Percentiles rank a stretch among this genome's conserved stretches.
Conservation (phyloP, 164 flowering plant species). For the Paratinospora sagittata region DNA sequence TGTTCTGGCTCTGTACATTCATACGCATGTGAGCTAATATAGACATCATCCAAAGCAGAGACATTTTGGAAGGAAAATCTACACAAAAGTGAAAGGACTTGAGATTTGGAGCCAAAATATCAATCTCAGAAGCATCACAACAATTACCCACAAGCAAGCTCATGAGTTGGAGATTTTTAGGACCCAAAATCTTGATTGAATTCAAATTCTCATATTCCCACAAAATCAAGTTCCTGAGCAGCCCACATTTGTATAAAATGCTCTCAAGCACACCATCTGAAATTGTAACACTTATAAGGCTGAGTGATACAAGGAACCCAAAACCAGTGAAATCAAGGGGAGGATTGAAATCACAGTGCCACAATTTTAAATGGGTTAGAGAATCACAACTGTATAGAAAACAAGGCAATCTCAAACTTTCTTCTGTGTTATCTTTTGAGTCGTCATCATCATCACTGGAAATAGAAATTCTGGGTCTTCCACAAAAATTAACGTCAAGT, state of each 20-base stretch:
- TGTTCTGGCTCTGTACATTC: background rate
- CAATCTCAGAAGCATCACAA: background rate
- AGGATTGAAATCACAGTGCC: background rate
- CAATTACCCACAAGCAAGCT: background rate
- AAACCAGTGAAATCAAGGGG: background rate
- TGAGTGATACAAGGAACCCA: background rate
- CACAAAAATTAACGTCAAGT: slow-evolving; percentile 5
- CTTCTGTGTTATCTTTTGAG: no score
- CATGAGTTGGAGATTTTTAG: background rate
- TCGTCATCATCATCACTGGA: no score
- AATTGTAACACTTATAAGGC: background rate
- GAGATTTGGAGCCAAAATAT: slow-evolving; percentile 3
- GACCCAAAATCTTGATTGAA: background rate
- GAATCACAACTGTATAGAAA: background rate
- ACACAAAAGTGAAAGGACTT: slow-evolving; percentile 1
- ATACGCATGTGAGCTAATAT: background rate
- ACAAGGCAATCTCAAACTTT: background rate
- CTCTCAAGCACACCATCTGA: background rate
- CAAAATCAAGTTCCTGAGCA: background rate
- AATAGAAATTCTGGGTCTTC: no score
- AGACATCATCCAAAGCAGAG: slow-evolving; percentile 1
- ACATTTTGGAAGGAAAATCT: background rate
- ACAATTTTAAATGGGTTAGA: background rate
- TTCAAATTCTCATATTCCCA: background rate
- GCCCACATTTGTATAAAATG: background rate